phyloP scores from a whole-genome alignment of 2,329 filamentous ascomycete genomes.

The Elsinoe fawcettii region DNA sequence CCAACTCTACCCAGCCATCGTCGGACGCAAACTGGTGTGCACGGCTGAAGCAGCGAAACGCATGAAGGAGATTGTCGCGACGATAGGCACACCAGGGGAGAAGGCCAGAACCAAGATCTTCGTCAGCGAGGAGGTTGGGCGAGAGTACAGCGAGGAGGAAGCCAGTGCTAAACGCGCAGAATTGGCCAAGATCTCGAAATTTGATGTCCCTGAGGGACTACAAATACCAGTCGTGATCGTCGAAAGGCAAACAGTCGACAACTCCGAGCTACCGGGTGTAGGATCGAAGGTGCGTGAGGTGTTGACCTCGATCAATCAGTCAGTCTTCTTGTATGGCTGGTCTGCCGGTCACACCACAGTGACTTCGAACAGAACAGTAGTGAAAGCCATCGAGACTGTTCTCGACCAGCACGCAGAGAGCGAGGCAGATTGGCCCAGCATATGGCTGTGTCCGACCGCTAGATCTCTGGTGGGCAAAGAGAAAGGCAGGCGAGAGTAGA shows the following conservation, averaged over 20 bases:
- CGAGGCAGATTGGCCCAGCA: slow-evolving; percentile 48
- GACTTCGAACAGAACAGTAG: slow-evolving; percentile 61
- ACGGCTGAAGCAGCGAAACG: slow-evolving; percentile 57
- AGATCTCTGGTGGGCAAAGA: slow-evolving; percentile 62
- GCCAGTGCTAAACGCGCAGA: slow-evolving; percentile 19
- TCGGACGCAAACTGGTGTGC: slow-evolving; percentile 52
- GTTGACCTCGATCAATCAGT: slow-evolving; percentile 57
- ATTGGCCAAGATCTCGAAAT: slow-evolving; percentile 43
- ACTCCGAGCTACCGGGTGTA: slow-evolving; percentile 38
- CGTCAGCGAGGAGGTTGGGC: slow-evolving; percentile 33
- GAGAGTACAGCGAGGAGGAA: slow-evolving; percentile 29
- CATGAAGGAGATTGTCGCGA: slow-evolving; percentile 59
- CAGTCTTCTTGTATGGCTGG: slow-evolving; percentile 69
- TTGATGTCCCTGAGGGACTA: slow-evolving; percentile 47
- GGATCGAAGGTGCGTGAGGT: slow-evolving; percentile 39
- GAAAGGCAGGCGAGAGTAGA: slow-evolving; percentile 30
- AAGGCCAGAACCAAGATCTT: slow-evolving; percentile 53
- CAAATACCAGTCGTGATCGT: slow-evolving; percentile 55
- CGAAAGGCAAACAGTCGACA: slow-evolving; percentile 34
- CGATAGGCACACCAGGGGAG: slow-evolving; percentile 56
- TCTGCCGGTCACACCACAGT: slow-evolving; percentile 54
- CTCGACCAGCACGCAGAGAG: slow-evolving; percentile 47
- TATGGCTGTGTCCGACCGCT: slow-evolving; percentile 59
- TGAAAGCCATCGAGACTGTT: slow-evolving; percentile 55
- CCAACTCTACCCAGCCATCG: slow-evolving; percentile 56